Percentiles rank a stretch among this genome's conserved stretches.
Evolutionary conservation across 2,329 filamentous ascomycete genomes (phyloP).

Genomic region (Apiospora rasikravindrae): DNA sequence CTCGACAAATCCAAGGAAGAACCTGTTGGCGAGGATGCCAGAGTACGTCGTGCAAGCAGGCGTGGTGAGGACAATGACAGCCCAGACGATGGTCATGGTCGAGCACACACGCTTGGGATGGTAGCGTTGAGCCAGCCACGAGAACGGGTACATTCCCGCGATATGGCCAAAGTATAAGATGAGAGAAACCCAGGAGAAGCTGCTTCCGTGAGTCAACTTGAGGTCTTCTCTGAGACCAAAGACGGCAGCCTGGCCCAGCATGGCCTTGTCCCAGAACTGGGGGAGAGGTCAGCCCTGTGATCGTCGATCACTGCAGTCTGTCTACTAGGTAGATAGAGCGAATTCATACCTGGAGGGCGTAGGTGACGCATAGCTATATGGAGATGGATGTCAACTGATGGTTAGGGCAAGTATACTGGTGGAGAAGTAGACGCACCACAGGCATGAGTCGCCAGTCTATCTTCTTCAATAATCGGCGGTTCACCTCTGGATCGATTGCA

Average conservation of each 20-base stretch:
- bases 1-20: constrained; percentile 45
- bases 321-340: background rate
- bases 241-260: constrained; percentile 36
- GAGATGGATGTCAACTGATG: background rate
- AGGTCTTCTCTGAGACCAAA: constrained; percentile 39
- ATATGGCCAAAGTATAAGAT: constrained; percentile 43
- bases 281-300: constrained; percentile 19
- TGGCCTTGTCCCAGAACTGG: constrained; percentile 38
- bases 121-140: constrained; percentile 36
- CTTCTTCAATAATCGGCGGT: constrained; percentile 22
- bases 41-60: constrained; percentile 39
- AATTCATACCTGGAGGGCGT: constrained; percentile 27
- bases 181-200: constrained; percentile 39
- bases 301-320: background rate
- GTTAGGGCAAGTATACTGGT: background rate
- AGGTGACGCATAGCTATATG: constrained; percentile 36
- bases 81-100: constrained; percentile 39
- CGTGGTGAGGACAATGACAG: constrained; percentile 38
- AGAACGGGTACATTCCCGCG: constrained; percentile 38
- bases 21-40: constrained; percentile 41
- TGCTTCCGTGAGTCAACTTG: constrained; percentile 32
- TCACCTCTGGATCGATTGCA: constrained; percentile 12
- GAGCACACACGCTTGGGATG: constrained; percentile 38
- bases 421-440: constrained; percentile 25
- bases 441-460: constrained; percentile 35